These are phyloP conservation scores for Ailanthus altissimus DNA, from an alignment of 345 rosid genomes.

Conservation along the genomic window DNA sequence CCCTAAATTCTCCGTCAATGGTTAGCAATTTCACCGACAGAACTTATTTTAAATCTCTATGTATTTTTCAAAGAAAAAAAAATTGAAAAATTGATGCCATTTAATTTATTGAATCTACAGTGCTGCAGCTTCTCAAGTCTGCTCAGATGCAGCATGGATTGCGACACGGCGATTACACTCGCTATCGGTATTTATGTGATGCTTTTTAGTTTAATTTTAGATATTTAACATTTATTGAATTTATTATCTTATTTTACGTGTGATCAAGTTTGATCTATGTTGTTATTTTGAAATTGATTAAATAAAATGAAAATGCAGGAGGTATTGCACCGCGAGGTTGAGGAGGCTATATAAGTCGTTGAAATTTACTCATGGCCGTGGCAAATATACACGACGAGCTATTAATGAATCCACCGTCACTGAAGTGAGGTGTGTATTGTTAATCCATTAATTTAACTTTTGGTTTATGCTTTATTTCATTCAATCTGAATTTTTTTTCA, in stretches of 20 bases:
- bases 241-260: not conserved
- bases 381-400: conserved; percentile 68
- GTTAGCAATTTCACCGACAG: conserved; percentile 33
- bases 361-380: conserved; percentile 96
- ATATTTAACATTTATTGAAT: not conserved
- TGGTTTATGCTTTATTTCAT: not conserved
- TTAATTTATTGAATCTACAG: conserved; percentile 37
- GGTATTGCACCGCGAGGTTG: conserved; percentile 93
- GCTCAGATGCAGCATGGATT: conserved; percentile 98
- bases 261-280: not conserved
- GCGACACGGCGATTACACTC: conserved; percentile 93
- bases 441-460: not conserved
- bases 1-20: conserved; percentile 74
- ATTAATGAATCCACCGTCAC: conserved; percentile 82
- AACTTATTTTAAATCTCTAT: not conserved
- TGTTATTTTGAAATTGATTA: conserved; percentile 15
- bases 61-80: not conserved
- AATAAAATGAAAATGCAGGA: conserved; percentile 50
- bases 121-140: conserved; percentile 82
- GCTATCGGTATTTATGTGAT: conserved; percentile 58
- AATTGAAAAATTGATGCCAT: not conserved
- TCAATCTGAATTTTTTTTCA: not conserved
- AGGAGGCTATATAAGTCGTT: conserved; percentile 91
- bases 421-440: conserved; percentile 72
- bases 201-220: not conserved